Conservation (phyloP, 2,329 filamentous ascomycete genomes). For the Basipetospora chlamydospora region DNA sequence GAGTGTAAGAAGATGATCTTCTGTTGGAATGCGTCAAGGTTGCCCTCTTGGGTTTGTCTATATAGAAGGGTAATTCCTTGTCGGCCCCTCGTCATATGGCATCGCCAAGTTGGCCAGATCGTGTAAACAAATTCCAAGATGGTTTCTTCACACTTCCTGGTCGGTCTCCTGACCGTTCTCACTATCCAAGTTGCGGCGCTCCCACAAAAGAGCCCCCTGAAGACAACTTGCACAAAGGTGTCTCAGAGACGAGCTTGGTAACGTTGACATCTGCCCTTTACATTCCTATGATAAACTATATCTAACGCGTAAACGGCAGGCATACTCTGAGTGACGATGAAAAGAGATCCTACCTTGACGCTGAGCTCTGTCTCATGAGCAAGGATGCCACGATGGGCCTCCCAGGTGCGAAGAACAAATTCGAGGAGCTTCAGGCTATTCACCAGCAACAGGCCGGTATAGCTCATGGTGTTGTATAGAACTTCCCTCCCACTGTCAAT, state of each 20-base stretch:
- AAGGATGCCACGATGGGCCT: constrained; percentile 7
- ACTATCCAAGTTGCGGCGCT: no score
- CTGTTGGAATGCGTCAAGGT: no score
- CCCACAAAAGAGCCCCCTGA: neutral
- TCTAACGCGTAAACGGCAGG: constrained; percentile 3
- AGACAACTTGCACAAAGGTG: neutral
- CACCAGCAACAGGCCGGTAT: constrained; percentile 9
- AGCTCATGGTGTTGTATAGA: constrained; percentile 8
- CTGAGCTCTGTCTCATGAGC: constrained; percentile 9
- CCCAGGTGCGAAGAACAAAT: constrained; percentile 7
- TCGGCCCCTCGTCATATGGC: no score
- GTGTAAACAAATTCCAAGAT: no score
- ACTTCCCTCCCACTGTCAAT: no score
- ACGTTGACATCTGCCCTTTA: neutral
- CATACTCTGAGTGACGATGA: constrained; percentile 9
- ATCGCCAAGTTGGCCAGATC: no score
- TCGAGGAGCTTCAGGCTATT: constrained; percentile 9
- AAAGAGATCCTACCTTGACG: constrained; percentile 10
- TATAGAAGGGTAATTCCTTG: no score
- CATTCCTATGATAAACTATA: neutral
- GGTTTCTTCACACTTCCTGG: no score
- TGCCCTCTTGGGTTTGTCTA: no score
- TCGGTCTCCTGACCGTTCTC: no score
- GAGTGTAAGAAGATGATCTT: no score
- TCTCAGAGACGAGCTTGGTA: neutral